These are phyloP conservation scores for Podila minutissima DNA, from an alignment of 192 early-diverging fungal species.

Conservation along the genomic window DNA sequence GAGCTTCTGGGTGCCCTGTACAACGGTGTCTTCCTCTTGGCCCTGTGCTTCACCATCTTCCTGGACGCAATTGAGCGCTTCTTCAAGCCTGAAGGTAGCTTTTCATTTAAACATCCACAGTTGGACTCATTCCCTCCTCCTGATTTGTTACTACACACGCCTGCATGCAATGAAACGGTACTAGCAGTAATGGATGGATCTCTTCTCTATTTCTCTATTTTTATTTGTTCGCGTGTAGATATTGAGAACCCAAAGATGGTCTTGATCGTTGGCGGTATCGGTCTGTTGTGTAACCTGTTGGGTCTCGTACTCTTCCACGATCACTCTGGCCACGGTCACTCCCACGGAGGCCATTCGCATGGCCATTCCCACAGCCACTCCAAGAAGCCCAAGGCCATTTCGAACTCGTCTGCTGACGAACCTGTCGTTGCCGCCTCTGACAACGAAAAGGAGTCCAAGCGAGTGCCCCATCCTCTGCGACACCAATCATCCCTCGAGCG, in stretches of 20 bases:
- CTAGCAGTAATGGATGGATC: constrained; percentile 29
- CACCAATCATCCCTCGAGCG: constrained; percentile 25
- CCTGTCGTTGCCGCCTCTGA: neutral
- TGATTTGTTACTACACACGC: neutral
- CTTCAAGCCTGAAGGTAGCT: constrained; percentile 65
- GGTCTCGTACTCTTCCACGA: constrained; percentile 87
- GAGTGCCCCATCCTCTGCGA: neutral
- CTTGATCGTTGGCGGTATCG: constrained; percentile 80
- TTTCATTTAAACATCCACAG: neutral
- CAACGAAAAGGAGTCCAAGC: neutral
- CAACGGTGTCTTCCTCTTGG: constrained; percentile 91
- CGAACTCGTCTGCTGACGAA: neutral
- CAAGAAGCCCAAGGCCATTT: neutral
- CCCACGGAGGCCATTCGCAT: constrained; percentile 50
- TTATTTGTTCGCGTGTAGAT: constrained; percentile 64
- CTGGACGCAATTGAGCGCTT: constrained; percentile 90
- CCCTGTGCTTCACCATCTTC: constrained; percentile 90
- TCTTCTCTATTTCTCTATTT: constrained; percentile 66
- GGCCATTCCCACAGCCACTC: constrained; percentile 68
- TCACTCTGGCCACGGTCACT: constrained; percentile 41
- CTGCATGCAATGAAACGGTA: constrained; percentile 52
- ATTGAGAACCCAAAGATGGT: constrained; percentile 80
- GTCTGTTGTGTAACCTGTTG: constrained; percentile 80
- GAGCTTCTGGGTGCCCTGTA: constrained; percentile 94
- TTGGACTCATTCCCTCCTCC: neutral